A percentile compares a stretch with the other conserved stretches of the same genome.
Conservation (phyloP, 1,284 basidiomycete species). For the Microbotryomycetes sp. region DNA sequence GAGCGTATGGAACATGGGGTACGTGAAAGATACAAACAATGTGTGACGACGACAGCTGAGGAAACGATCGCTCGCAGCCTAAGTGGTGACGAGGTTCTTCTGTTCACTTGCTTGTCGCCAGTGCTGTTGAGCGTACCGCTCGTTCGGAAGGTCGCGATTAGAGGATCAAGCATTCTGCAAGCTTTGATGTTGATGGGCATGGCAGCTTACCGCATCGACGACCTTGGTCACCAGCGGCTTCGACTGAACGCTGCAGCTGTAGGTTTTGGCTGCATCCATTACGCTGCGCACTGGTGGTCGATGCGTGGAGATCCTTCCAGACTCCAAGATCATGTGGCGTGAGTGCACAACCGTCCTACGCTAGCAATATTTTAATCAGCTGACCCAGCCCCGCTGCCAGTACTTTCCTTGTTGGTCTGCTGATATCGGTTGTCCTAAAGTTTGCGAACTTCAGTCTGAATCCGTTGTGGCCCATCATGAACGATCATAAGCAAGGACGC, state of each 20-base stretch:
- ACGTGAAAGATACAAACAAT: background rate
- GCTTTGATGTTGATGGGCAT: conserved; percentile 56
- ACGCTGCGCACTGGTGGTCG: conserved; percentile 14
- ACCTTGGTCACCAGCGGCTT: conserved; percentile 8
- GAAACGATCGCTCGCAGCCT: conserved; percentile 6
- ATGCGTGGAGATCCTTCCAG: too few relatives aligned
- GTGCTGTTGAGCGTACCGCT: conserved; percentile 51
- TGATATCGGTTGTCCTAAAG: conserved; percentile 64
- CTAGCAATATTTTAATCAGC: background rate
- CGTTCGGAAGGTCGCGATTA: conserved; percentile 40
- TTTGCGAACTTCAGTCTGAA: conserved; percentile 74
- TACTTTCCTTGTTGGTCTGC: conserved; percentile 51
- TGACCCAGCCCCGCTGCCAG: too few relatives aligned
- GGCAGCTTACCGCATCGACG: conserved; percentile 50
- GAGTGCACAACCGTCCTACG: conserved; percentile 1
- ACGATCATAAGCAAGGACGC: conserved; percentile 49
- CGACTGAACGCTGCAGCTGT: conserved; percentile 20
- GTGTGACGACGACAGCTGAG: too few relatives aligned
- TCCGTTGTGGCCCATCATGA: conserved; percentile 76
- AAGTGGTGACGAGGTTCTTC: conserved; percentile 31
- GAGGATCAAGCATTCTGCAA: conserved; percentile 50
- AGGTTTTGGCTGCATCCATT: conserved; percentile 35
- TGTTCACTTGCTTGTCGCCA: conserved; percentile 54
- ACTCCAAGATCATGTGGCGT: background rate
- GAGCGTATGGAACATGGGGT: conserved; percentile 77